Percentiles rank a stretch among this genome's conserved stretches.
Evolutionary conservation across 179 eudicot species (phyloP).

Genomic region (Silene coronaria): DNA sequence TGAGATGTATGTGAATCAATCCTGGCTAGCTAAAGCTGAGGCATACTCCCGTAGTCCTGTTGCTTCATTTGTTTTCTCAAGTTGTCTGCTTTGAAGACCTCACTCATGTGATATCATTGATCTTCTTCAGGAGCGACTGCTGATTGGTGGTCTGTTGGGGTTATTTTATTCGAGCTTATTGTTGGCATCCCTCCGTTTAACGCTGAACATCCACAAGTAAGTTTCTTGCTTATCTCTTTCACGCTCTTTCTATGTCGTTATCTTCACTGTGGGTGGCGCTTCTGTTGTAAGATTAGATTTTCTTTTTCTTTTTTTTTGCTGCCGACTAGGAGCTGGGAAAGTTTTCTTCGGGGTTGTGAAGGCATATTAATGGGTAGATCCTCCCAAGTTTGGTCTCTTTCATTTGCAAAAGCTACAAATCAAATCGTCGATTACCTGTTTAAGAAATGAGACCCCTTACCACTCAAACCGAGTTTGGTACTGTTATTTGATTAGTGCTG

Average conservation of each 20-base stretch:
- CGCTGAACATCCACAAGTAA: slow-evolving; percentile 99
- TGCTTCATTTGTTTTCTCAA: not conserved
- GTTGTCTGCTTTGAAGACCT: not conserved
- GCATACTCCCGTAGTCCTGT: not conserved
- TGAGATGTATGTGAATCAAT: not conserved
- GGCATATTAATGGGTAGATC: not conserved
- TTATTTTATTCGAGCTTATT: slow-evolving; percentile 84
- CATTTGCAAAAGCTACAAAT: not conserved
- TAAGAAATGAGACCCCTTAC: not conserved
- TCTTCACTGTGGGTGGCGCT: not conserved
- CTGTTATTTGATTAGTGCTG: not conserved
- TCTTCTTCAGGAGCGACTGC: slow-evolving; percentile 75
- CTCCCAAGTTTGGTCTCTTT: too few species aligned
- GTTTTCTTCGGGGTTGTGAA: not conserved
- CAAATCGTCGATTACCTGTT: not conserved
- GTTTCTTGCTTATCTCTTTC: not conserved
- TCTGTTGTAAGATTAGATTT: not conserved
- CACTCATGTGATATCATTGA: slow-evolving; percentile 7
- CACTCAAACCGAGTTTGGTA: not conserved
- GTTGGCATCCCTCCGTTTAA: slow-evolving; percentile 99
- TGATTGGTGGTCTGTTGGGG: slow-evolving; percentile 99
- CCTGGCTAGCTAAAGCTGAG: not conserved
- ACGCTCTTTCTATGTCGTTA: not conserved
- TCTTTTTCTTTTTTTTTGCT: not conserved
- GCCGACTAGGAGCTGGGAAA: not conserved